Conservation (phyloP, 2,329 filamentous ascomycete genomes). For the Zalaria sp. region DNA sequence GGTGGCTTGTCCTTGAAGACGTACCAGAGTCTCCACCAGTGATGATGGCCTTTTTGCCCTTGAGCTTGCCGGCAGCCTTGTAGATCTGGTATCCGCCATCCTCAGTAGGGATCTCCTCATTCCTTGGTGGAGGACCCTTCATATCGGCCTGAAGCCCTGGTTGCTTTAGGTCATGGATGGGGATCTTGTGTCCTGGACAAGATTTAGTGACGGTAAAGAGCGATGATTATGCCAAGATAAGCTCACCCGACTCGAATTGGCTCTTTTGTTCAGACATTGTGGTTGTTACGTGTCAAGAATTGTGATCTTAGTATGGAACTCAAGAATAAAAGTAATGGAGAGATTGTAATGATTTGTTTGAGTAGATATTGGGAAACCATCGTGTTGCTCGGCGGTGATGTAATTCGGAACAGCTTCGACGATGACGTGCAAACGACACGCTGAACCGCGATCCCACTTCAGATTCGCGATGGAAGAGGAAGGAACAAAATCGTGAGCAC, state of each 20-base stretch:
- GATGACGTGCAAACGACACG: too few relatives aligned
- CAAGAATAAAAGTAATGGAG: too few relatives aligned
- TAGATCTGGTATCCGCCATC: slow-evolving; percentile 57
- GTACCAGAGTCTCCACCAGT: slow-evolving; percentile 56
- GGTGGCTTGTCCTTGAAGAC: too few relatives aligned
- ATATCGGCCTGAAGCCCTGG: slow-evolving; percentile 42
- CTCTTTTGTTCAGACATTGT: neutral
- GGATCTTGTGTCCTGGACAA: slow-evolving; percentile 31
- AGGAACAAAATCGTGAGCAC: too few relatives aligned
- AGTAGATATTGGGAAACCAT: too few relatives aligned
- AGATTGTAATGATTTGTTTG: too few relatives aligned
- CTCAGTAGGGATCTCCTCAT: slow-evolving; percentile 51
- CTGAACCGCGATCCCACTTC: too few relatives aligned
- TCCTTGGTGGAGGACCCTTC: slow-evolving; percentile 41
- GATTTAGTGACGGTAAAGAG: neutral
- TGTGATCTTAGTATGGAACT: too few relatives aligned
- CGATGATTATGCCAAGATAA: neutral
- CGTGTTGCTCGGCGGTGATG: too few relatives aligned
- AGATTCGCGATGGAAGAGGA: too few relatives aligned
- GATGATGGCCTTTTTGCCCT: slow-evolving; percentile 63
- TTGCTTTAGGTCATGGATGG: slow-evolving; percentile 34
- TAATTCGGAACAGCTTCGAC: too few relatives aligned
- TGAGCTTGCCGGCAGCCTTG: slow-evolving; percentile 60
- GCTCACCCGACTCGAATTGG: neutral
- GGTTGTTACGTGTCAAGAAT: neutral